phyloP scores from a whole-genome alignment of 441 rosid species.

The Brassica balearica region DNA sequence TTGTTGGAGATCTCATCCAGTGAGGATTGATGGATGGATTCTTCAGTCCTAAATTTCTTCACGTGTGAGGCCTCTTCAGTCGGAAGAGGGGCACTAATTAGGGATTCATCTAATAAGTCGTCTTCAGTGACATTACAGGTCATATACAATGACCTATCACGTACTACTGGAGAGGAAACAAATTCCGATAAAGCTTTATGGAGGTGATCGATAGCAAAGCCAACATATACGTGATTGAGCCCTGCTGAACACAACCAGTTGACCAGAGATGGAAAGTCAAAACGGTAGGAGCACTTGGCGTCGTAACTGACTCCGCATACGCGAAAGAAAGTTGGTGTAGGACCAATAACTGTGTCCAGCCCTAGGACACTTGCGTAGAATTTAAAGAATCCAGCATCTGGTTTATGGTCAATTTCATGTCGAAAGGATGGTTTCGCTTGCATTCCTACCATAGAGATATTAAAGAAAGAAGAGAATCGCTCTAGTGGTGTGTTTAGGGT shows the following conservation, averaged over 20 bases:
- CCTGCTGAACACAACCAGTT: background rate
- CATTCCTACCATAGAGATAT: background rate
- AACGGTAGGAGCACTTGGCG: background rate
- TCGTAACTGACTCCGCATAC: background rate
- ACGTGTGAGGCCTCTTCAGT: background rate
- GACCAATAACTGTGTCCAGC: background rate
- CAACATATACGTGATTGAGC: background rate
- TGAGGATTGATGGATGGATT: background rate
- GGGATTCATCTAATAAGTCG: background rate
- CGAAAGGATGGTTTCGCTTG: background rate
- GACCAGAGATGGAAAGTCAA: background rate
- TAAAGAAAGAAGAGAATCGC: background rate
- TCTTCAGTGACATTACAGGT: background rate
- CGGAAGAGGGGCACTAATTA: background rate
- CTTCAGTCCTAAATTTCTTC: background rate
- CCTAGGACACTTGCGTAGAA: background rate
- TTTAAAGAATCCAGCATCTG: background rate
- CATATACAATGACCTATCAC: background rate
- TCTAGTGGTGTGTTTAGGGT: background rate
- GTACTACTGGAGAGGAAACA: background rate
- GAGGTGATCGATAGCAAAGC: background rate
- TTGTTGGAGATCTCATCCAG: background rate
- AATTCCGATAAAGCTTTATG: background rate
- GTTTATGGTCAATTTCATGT: background rate
- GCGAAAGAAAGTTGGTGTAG: background rate